Evolutionary conservation across 345 rosid genomes (phyloP), one percentile per base, ranked within the genome.

Genomic region (Aquilaria sinensis): DNA sequence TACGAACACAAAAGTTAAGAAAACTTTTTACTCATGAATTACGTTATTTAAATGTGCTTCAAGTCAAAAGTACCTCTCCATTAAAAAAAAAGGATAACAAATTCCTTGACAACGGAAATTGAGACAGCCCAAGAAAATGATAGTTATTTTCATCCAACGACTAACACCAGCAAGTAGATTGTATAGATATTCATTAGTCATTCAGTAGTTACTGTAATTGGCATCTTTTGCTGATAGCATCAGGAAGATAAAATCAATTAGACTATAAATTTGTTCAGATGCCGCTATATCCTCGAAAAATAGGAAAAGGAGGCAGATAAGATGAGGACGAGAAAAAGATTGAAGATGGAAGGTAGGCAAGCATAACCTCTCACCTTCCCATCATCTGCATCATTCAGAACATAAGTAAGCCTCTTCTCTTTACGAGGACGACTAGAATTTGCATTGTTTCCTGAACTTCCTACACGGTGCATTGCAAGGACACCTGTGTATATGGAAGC

Each of bases 401-500:
- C 90, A 79, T 89, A 95, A 0, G 99, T 91, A 70, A 95, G 81
- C 77, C 91, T 85, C 77, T 91, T 95, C 88, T 91, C 99, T 73
- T 91, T 95, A 51, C 97, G 96, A 50, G 87, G 81, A 43, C 97
- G 97, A 69, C 74, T 83, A 71, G 97, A 89, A 83, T 86, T 85
- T 54, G 73, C 60, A 29, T 81, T 87, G 78, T 93, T 95, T 72
- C 97, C 97, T 10, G 96, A 83, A 87, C 99, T 95, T 67, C 94
- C 99, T 76, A 95, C 97, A 2, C 97, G 96, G 92, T 95, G 99
- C 99, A 95, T 95, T 54, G 83, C 85, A 71, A 70, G 61, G 67
- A 66, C 55, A 77, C 83, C 86, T 76, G 67, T 37, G 57, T 34
- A 62, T 10, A 65, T 14, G 64, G 15, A 50, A 57, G 16, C 3